phyloP scores from a whole-genome alignment of 805 yeast species.

The Teunomyces kruisii region DNA sequence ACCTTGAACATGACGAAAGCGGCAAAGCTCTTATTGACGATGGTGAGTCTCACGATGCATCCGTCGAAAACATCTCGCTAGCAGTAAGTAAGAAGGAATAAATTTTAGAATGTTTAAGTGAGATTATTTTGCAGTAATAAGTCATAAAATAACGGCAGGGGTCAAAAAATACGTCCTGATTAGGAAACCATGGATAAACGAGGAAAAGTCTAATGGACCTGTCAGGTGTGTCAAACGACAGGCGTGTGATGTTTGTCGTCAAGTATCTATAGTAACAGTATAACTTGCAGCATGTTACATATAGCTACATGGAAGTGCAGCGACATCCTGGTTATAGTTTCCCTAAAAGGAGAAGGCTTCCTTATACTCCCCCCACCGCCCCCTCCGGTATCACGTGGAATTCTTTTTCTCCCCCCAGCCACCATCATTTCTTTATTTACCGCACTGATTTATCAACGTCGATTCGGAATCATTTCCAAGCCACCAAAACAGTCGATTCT shows the following conservation, averaged over 20 bases:
- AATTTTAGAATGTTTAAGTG: too few species aligned
- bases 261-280: too few species aligned
- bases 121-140: neutral
- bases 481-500: neutral
- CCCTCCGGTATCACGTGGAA: neutral
- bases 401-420: neutral
- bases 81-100: neutral
- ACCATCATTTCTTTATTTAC: neutral
- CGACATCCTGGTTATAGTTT: too few species aligned
- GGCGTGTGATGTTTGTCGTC: too few species aligned
- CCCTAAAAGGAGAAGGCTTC: too few species aligned
- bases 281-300: too few species aligned
- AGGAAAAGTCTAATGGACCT: too few species aligned
- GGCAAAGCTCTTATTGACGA: constrained; percentile 5
- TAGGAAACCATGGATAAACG: too few species aligned
- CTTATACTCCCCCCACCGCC: too few species aligned
- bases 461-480: neutral
- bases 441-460: neutral
- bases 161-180: too few species aligned
- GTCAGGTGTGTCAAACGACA: too few species aligned
- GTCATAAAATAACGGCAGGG: neutral
- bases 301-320: too few species aligned
- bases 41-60: neutral
- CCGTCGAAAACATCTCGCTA: neutral
- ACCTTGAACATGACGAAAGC: constrained; percentile 19